A percentile compares a stretch with the other conserved stretches of the same genome.
Conservation (phyloP, 2,329 filamentous ascomycete genomes). For the Scytalidium lignicola region DNA sequence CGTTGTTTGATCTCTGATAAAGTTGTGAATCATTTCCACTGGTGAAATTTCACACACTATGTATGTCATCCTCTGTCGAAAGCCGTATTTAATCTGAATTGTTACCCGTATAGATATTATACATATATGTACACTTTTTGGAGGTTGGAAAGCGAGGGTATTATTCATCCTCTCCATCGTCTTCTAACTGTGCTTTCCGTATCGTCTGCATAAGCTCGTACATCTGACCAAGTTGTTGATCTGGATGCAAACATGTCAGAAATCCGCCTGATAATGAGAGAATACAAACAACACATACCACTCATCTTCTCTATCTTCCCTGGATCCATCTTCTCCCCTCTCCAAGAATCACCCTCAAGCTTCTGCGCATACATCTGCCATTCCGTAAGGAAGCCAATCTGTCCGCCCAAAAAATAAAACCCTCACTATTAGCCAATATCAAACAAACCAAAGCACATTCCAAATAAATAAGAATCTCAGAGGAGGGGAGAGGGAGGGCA, state of each 20-base stretch:
- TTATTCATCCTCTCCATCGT: constrained; percentile 6
- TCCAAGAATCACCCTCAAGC: constrained; percentile 82
- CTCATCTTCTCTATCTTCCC: constrained; percentile 90
- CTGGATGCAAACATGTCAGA: constrained; percentile 37
- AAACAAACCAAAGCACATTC: too few species aligned
- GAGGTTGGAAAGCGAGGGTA: not conserved
- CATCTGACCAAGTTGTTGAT: constrained; percentile 88
- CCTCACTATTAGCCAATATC: too few species aligned
- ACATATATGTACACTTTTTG: not conserved
- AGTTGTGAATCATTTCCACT: too few species aligned
- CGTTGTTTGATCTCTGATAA: too few species aligned
- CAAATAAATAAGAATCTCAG: too few species aligned
- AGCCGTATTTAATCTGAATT: too few species aligned
- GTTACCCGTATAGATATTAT: not conserved
- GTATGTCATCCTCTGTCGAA: too few species aligned
- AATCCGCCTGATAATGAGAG: not conserved
- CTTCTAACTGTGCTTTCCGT: constrained; percentile 30
- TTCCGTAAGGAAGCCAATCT: constrained; percentile 94
- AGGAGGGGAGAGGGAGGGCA: too few species aligned
- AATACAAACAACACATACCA: constrained; percentile 49
- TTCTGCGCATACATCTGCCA: constrained; percentile 96
- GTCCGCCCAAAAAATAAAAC: not conserved
- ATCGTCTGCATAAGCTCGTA: constrained; percentile 93
- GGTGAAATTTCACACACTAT: too few species aligned
- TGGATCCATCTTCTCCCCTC: constrained; percentile 76